Evolutionary conservation across 805 yeast genomes (phyloP), one percentile per base, ranked within the genome.

Genomic region (Myxozyma mucilagina): DNA sequence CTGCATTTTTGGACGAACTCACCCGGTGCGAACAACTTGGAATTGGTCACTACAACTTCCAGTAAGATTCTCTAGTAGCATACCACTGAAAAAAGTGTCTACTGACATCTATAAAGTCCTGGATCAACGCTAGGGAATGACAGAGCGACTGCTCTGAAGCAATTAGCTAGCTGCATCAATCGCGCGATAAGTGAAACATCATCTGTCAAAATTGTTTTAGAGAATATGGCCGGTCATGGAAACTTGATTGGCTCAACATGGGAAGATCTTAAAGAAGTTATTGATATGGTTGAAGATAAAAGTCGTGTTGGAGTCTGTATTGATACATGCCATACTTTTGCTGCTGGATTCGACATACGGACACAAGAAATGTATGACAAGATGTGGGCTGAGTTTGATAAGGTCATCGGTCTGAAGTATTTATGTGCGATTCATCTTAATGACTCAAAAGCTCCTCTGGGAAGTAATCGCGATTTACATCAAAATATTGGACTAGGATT

Each of bases 211-310:
- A 85, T 94, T 47, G 96, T 94, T 11, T 80, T 94, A 61, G 99
- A 94, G 71, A 94, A 93, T 71, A 94, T 94, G 99, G 97, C 99
- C 1, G 99, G 99, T 9, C 96, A 90, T 68, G 97, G 97, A 2
- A 87, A 89, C 64, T 80, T 93, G 62, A 87, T 94, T 45, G 99
- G 98, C 0, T 86, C 93, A 2, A 79, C 82, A 45, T 75, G 93
- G 34, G 84, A 87, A 65, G 98, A 94, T 70, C 78, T 94, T 51
- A 78, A 80, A 34, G 82, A 81, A 24, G 92, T 94, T 14, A 90
- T 94, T 47, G 87, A 83, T 41, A 70, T 84, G 79, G 82, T 94
- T n/a, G 87, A 90, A 0, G 83, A 91, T 70, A 92, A 92, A 73
- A 71, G 75, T 0, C 80, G 99, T 59, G 86, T 94, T n/a, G 98